Percentiles rank a stretch among this genome's conserved stretches.
These are phyloP conservation scores for Cladosporium sphaerospermum DNA, from an alignment of 2,329 filamentous ascomycete species.

Conservation along the genomic window DNA sequence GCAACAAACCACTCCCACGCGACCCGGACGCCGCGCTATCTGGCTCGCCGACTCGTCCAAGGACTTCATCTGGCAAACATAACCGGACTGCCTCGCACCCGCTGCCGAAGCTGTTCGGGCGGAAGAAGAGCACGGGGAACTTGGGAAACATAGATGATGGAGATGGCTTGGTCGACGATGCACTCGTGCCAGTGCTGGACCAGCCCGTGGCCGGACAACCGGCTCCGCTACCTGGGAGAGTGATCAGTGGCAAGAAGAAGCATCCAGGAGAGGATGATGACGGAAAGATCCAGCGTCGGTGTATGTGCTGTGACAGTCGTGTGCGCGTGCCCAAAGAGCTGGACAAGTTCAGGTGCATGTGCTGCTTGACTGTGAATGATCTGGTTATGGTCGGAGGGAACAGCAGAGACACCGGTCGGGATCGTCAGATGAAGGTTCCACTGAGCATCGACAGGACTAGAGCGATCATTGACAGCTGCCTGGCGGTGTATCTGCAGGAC, in stretches of 20 bases:
- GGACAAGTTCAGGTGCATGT: constrained; percentile 71
- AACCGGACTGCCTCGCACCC: constrained; percentile 71
- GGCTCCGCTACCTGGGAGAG: constrained; percentile 16
- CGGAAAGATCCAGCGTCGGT: constrained; percentile 62
- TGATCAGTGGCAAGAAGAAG: constrained; percentile 24
- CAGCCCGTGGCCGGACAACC: constrained; percentile 27
- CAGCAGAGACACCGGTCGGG: constrained; percentile 16
- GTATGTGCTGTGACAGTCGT: constrained; percentile 78
- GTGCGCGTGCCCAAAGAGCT: constrained; percentile 72
- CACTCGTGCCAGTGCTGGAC: constrained; percentile 35
- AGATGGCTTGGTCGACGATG: constrained; percentile 38
- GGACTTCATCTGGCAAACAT: constrained; percentile 21
- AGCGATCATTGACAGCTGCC: constrained; percentile 50
- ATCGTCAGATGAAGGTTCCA: constrained; percentile 26
- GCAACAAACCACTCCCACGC: constrained; percentile 21
- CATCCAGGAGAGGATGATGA: constrained; percentile 36
- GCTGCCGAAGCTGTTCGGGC: constrained; percentile 66
- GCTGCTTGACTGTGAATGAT: constrained; percentile 81
- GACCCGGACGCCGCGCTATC: constrained; percentile 17
- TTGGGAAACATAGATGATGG: constrained; percentile 23
- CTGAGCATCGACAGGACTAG: constrained; percentile 58
- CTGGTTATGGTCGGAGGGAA: constrained; percentile 37
- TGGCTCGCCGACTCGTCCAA: constrained; percentile 15
- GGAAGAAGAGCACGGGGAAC: constrained; percentile 43
- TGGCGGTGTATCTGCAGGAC: constrained; percentile 45